Evolutionary conservation across 352 stramenopile genomes (phyloP), one percentile per base, ranked within the genome.

Genomic region (Blastocystis sp.): DNA sequence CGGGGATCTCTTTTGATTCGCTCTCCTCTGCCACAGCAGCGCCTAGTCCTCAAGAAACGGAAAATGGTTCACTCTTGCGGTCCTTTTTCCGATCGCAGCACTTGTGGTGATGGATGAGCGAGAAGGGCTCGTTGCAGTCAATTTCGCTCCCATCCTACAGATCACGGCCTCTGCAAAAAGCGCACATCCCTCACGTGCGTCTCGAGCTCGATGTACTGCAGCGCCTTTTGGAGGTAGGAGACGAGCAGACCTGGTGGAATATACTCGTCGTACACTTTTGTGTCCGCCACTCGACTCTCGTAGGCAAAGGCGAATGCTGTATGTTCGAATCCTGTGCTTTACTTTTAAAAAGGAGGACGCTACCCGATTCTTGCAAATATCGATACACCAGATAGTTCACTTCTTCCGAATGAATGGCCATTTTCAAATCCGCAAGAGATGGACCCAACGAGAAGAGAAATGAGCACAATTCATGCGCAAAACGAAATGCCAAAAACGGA

Each of bases 311-410:
- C 64, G 45, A 88, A 88, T 61, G 78, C 78, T 34, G 64, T 78
- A 28, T 88, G 78, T 43, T 88, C 57, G 48, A 88, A 88, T 62
- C 78, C 78, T 88, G 48, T 19, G 45, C 48, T 59, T 70, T 1
- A 70, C 45, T 59, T 59, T 38, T 54, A 19, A 54, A 69, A 48
- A 11, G 21, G 6, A 21, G 19, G 17, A 2, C 4, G 3, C 21
- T 70, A 84, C 74, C 74, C 1, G 78, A 88, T 78, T 88, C 78
- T 70, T 88, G 78, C 21, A 88, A 62, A 43, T 88, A 88, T 9
- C 78, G 57, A 48, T 65, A 88, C 34, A 88, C 62, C 42, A 88
- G 34, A 76, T 88, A 88, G 57, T 88, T 88, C 21, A 88, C 78
- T 70, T 88, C 78, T 79, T 88, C 78, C 21, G 78, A 88, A 24